Evolutionary conservation across 2,329 filamentous ascomycete species (phyloP), one percentile per base, ranked within the genome.

Genomic region (Parastagonospora nodorum): DNA sequence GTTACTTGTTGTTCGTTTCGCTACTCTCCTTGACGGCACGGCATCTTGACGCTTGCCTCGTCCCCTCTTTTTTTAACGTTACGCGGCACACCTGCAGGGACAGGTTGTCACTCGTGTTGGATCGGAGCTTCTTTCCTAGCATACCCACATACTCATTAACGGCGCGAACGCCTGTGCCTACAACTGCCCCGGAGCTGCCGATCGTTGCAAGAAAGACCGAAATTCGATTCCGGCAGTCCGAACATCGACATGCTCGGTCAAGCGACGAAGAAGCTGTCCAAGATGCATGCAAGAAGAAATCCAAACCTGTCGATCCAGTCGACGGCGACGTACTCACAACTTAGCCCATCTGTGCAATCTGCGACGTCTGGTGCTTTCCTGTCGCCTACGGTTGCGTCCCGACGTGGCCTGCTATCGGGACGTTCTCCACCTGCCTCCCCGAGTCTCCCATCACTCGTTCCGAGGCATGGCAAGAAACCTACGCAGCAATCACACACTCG

Each of bases 361-460:
- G 66, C 72, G 9, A 70, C 68, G 9, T 73, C 72, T 28, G 63
- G 67, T 15, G 67, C 68, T n/a, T 66, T 73, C 39, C 60, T 75
- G 15, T 71, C 68, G 11, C 69, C 72, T 14, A 67, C 66, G 6
- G 55, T 71, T 29, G 66, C 71, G 10, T 68, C 66, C 12, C 67
- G 67, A 37, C 42, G 87, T 80, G 24, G 87, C 81, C 30, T 86
- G 63, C 84, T 89, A 56, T 80, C 89, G 3, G 19, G 19, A 60
- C 86, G 84, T 71, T 86, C 84, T 24, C 89, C 88, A 24, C 87
- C 88, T 4, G 82, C 83, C 30, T 93, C 87, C 2, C 88, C 88
- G 2, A 84, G 84, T 56, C 81, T 92, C 42, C 89, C 88, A 10
- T 85, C 84, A 11, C 79, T 89, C 45, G 77, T 88, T 31, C 85